phyloP scores from a whole-genome alignment of 1,284 basidiomycete genomes.

The Puccinia triticina region DNA sequence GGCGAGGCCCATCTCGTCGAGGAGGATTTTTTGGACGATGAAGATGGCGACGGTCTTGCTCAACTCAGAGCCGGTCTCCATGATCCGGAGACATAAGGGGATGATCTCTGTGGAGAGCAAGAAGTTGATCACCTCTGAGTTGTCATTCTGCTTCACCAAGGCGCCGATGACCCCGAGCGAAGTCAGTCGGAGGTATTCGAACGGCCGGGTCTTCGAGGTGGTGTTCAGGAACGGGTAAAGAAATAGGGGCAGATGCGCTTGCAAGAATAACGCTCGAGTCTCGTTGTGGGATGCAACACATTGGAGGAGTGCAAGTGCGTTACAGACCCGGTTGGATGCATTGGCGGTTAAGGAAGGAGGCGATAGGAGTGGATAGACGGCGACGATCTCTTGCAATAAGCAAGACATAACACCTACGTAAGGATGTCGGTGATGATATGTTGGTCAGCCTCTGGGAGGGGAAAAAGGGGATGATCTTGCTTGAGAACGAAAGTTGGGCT shows the following conservation, averaged over 20 bases:
- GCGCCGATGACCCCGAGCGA: conserved; percentile 98
- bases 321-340: conserved; percentile 99
- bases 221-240: conserved; percentile 99
- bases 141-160: conserved; percentile 99
- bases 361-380: conserved; percentile 93
- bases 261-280: conserved; percentile 83
- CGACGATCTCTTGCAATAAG: conserved; percentile 94
- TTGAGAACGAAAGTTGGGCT: conserved; percentile 59
- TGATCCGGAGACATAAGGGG: conserved; percentile 96
- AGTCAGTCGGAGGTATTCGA: conserved; percentile 96
- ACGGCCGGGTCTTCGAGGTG: conserved; percentile 96
- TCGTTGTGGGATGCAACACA: conserved; percentile 96
- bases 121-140: conserved; percentile 98
- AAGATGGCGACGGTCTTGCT: conserved; percentile 99
- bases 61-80: conserved; percentile 99
- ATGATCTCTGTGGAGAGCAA: conserved; percentile 99
- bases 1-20: conserved; percentile 95
- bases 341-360: conserved; percentile 96
- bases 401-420: conserved; percentile 97
- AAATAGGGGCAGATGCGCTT: conserved; percentile 97
- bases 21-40: conserved; percentile 98
- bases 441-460: neutral
- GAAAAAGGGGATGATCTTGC: neutral
- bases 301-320: conserved; percentile 93
- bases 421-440: neutral